Evolutionary conservation across 179 eudicot species (phyloP).

Genomic region (Heliamphora pulchella): DNA sequence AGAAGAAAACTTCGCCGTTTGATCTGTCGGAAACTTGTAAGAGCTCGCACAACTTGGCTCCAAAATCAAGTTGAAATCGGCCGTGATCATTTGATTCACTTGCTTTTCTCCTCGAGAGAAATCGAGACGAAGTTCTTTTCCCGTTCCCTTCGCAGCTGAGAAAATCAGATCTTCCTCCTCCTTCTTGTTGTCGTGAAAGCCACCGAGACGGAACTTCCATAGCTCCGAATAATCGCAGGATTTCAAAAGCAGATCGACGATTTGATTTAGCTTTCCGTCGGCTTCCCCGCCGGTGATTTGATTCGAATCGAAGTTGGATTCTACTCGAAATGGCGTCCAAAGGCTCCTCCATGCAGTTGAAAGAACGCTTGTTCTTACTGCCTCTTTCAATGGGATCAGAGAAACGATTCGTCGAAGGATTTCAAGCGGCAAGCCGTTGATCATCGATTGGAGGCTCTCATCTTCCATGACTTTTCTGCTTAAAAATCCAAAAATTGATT

Average conservation of each 20-base stretch:
- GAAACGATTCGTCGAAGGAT: constrained; percentile 17
- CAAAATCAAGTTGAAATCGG: constrained; percentile 13
- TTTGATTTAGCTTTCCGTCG: background rate
- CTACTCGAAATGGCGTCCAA: constrained; percentile 4
- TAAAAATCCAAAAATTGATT: no score
- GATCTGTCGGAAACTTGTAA: background rate
- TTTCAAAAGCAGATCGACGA: constrained; percentile 1
- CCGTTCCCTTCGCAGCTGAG: constrained; percentile 17
- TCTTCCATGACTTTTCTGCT: constrained; percentile 11
- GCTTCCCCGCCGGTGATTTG: background rate
- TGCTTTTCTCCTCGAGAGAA: constrained; percentile 7
- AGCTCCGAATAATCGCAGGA: background rate
- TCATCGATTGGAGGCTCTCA: constrained; percentile 10
- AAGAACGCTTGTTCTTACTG: constrained; percentile 18
- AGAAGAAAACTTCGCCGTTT: background rate
- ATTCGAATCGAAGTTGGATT: background rate
- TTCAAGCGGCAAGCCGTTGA: constrained; percentile 20
- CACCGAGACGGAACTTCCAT: constrained; percentile 12
- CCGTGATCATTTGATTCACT: no score
- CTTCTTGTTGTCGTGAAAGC: background rate
- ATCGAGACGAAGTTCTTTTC: constrained; percentile 19
- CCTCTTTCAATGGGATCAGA: constrained; percentile 22
- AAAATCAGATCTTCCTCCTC: background rate
- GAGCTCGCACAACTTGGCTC: background rate
- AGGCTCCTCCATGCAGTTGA: constrained; percentile 23